Conservation (phyloP, 192 early-diverging fungal genomes). For the Backusella tuberculispora region DNA sequence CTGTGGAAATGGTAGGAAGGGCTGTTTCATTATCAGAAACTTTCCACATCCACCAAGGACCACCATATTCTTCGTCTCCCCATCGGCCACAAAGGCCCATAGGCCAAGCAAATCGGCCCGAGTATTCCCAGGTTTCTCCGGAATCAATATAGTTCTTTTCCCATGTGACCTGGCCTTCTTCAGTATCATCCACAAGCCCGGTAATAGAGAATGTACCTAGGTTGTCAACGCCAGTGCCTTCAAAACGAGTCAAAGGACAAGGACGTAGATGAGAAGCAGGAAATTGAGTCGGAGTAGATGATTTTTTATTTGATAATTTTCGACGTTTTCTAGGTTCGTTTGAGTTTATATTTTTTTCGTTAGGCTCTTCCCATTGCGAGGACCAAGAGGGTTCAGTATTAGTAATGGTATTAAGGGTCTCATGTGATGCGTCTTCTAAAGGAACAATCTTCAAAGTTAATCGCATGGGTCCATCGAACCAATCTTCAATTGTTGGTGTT, state of each 20-base stretch:
- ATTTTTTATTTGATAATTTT: conserved; percentile 4
- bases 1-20: background rate
- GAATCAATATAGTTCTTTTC: conserved; percentile 41
- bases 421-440: conserved; percentile 23
- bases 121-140: conserved; percentile 43
- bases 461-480: conserved; percentile 45
- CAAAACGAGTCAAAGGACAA: conserved; percentile 38
- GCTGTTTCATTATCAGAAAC: conserved; percentile 14
- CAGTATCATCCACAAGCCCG: conserved; percentile 40
- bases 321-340: conserved; percentile 21
- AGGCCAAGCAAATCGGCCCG: conserved; percentile 38
- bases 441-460: conserved; percentile 36
- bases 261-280: conserved; percentile 29
- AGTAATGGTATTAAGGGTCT: background rate
- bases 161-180: conserved; percentile 42
- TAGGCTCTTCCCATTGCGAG: conserved; percentile 17
- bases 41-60: conserved; percentile 48
- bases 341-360: conserved; percentile 10
- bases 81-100: conserved; percentile 44
- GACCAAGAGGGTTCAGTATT: background rate
- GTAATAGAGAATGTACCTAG: conserved; percentile 37
- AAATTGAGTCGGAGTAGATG: conserved; percentile 16
- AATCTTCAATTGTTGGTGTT: conserved; percentile 25
- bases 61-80: conserved; percentile 46
- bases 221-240: conserved; percentile 41